phyloP scores from a whole-genome alignment of 2,329 filamentous ascomycete genomes.

The Exophiala alcalophila region DNA sequence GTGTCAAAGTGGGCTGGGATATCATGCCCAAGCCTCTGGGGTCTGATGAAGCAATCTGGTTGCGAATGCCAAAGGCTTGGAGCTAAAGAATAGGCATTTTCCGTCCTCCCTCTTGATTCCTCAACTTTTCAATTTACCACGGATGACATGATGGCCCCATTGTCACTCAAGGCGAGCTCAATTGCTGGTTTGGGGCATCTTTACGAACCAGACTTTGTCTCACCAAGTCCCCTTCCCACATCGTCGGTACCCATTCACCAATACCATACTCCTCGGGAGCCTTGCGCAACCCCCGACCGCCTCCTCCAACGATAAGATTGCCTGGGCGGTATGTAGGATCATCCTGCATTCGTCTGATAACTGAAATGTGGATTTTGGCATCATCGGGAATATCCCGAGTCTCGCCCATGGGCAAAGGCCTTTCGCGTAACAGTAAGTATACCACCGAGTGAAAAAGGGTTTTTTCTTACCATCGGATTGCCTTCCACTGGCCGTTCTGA shows the following conservation, averaged over 20 bases:
- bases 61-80: too few relatives aligned
- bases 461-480: slow-evolving; percentile 63
- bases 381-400: slow-evolving; percentile 70
- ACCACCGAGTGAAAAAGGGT: background rate
- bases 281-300: slow-evolving; percentile 63
- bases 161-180: too few relatives aligned
- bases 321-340: slow-evolving; percentile 68
- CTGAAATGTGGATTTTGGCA: slow-evolving; percentile 69
- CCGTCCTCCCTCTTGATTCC: too few relatives aligned
- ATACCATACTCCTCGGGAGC: slow-evolving; percentile 64
- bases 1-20: slow-evolving; percentile 49
- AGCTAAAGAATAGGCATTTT: too few relatives aligned
- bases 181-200: too few relatives aligned
- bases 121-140: too few relatives aligned
- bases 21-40: slow-evolving; percentile 52
- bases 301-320: slow-evolving; percentile 76
- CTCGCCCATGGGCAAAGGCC: slow-evolving; percentile 71
- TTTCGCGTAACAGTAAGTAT: slow-evolving; percentile 4
- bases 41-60: slow-evolving; percentile 37
- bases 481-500: slow-evolving; percentile 60
- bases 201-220: slow-evolving; percentile 48
- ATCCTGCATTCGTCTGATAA: slow-evolving; percentile 66
- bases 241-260: slow-evolving; percentile 67
- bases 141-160: too few relatives aligned
- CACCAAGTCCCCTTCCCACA: slow-evolving; percentile 64